These are phyloP conservation scores for Fraxinus dipetala DNA, from an alignment of 305 asterid genomes.

Conservation along the genomic window DNA sequence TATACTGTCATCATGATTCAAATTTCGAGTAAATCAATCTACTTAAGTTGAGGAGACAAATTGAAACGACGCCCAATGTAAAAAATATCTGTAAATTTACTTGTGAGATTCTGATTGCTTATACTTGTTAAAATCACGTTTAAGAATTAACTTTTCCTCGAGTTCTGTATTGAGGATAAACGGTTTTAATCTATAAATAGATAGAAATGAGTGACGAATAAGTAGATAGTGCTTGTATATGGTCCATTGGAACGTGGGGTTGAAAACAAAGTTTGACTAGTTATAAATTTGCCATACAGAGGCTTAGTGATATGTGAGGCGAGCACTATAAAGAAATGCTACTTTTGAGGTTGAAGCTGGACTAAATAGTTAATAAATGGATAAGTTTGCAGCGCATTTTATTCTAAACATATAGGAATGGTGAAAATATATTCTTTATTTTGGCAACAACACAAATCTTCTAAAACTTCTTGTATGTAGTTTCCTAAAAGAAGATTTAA, in stretches of 20 bases:
- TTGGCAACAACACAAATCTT: neutral
- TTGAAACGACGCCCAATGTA: neutral
- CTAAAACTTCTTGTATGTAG: neutral
- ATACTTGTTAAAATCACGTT: neutral
- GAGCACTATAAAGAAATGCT: neutral
- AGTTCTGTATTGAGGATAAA: neutral
- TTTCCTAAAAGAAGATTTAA: neutral
- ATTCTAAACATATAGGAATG: neutral
- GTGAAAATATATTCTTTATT: neutral
- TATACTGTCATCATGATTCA: neutral
- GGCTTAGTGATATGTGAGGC: neutral
- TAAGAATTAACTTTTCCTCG: neutral
- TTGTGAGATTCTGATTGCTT: neutral
- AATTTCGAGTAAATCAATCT: neutral
- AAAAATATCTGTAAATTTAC: neutral
- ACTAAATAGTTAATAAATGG: neutral
- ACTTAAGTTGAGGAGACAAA: neutral
- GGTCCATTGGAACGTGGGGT: neutral
- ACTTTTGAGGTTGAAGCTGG: neutral
- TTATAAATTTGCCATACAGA: neutral
- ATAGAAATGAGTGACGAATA: neutral
- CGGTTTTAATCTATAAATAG: neutral
- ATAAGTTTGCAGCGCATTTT: neutral
- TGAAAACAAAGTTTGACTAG: neutral
- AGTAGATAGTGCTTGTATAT: neutral